Evolutionary conservation across 2,329 filamentous ascomycete genomes (phyloP), one percentile per base, ranked within the genome.

Genomic region (Fusarium liriodendri): DNA sequence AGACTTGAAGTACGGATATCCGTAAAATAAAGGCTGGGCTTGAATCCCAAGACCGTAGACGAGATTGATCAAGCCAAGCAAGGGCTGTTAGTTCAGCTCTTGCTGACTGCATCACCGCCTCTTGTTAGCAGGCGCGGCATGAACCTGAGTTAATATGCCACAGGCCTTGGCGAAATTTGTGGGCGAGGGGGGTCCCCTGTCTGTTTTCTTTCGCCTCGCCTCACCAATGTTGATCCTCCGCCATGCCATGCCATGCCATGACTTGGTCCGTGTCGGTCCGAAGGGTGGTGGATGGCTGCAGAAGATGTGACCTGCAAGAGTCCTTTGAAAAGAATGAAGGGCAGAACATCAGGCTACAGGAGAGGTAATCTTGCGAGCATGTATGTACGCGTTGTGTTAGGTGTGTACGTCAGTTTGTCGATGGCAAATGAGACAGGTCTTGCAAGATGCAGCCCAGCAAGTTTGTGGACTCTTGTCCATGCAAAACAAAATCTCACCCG

Each of bases 101-200:
- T 35, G 67, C 57, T 74, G 72, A 75, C 72, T 64, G 72, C 63
- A 75, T 73, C 35, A 70, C 74, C 68, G 55, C 59, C 27, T 58
- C 47, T 64, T 45, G 27, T 20, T 50, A 63, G 32, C 27, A 58
- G 29, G 5, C 22, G 35, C 20, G 59, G 69, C 72, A 64, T 72
- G 62, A 75, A 65, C 50, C 66, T n/a, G 61, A 57, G 38, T 60
- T 22, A 61, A 65, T 62, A 71, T 66, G 64, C 32, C 40, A 59
- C n/a, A 25, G 64, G 42, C 72, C 72, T 74, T 64, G 72, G 63
- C 54, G 50, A 64, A 64, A 47, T 62, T 40, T 29, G 54, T 57
- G 62, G 61, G 47, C 61, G 33, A 63, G 37, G 42, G 57, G 47
- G 62, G 37, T 32, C 58, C 66, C 47, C 59, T n/a, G 67, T 32